Percentiles rank a stretch among this genome's conserved stretches.
phyloP scores from a whole-genome alignment of 306 rosid genomes.

The Glycine latifolia region DNA sequence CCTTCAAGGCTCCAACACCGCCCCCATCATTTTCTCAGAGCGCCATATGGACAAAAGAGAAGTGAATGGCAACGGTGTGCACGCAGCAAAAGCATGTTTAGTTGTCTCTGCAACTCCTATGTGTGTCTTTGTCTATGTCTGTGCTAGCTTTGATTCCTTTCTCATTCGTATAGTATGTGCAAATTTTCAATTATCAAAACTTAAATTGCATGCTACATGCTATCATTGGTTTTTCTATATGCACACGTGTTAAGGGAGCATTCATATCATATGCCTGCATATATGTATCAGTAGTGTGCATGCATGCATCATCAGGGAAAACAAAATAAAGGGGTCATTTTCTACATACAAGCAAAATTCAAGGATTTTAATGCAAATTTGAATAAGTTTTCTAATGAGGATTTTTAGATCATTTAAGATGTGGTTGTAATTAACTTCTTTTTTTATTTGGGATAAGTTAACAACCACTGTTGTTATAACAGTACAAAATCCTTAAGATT shows the following conservation, averaged over 20 bases:
- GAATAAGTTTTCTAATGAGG: too few species aligned
- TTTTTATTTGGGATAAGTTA: too few species aligned
- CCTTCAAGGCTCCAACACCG: constrained; percentile 63
- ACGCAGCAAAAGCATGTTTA: constrained; percentile 76
- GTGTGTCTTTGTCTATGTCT: neutral
- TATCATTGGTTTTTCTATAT: constrained; percentile 52
- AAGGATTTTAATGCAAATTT: too few species aligned
- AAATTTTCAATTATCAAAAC: constrained; percentile 35
- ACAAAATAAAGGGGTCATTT: neutral
- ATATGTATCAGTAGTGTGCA: constrained; percentile 34
- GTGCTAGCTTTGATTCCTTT: constrained; percentile 3
- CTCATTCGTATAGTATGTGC: neutral
- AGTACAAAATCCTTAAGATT: too few species aligned
- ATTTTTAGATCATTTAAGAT: too few species aligned
- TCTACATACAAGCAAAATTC: too few species aligned
- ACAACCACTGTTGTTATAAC: too few species aligned
- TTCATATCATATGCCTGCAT: constrained; percentile 13
- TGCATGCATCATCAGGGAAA: constrained; percentile 44
- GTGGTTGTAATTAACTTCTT: too few species aligned
- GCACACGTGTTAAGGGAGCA: constrained; percentile 57
- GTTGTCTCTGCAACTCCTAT: constrained; percentile 43
- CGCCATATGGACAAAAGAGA: constrained; percentile 40
- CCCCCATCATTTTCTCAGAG: constrained; percentile 62
- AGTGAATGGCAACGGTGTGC: constrained; percentile 43
- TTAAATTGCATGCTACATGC: constrained; percentile 46